Evolutionary conservation across 177 flowering plant species (phyloP), one percentile per base, ranked within the genome.

Genomic region (Vitis hybrid): DNA sequence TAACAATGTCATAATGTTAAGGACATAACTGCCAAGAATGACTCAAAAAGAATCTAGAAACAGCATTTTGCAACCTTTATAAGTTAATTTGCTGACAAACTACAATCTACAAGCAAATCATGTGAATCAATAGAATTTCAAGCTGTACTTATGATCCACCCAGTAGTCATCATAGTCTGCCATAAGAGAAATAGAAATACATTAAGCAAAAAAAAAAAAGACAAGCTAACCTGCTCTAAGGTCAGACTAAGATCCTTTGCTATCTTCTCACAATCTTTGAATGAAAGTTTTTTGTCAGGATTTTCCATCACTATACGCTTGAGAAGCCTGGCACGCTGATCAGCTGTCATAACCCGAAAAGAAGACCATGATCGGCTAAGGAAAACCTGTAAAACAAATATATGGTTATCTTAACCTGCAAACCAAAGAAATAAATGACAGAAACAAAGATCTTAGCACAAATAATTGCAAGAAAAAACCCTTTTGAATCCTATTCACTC

Each of bases 161-260:
- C 9, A 40, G 9, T 40, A 8, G 48, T 40, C 48, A 40, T 40
- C 48, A 6, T 40, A 40, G 48, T 40, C 48, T 40, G 48, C 48
- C 48, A 40, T 40, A 5, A 49, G 10, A 24, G 2, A 27, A 40
- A 24, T 12, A 51, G 8, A 52, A 57, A 15, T 9, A 49, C 19
- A 56, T 15, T 19, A 16, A 10, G 18, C 19, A 9, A 66, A 64
- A 35, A 13, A 19, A 0, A 62, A 4, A n/a, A 60, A 1, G 3
- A 56, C 2, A 52, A 61, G 30, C 65, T 68, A 57, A 94, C 98
- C 97, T 94, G 98, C 74, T 88, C 88, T 32, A 94, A 67, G 35
- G 92, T 81, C 60, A 92, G 79, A 85, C 86, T 87, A 62, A 94
- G 87, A 72, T 94, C 95, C 74, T 80, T 84, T 5, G 97, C 94